phyloP scores from a whole-genome alignment of 495 filamentous ascomycete species.

The Xylaria longipes region DNA sequence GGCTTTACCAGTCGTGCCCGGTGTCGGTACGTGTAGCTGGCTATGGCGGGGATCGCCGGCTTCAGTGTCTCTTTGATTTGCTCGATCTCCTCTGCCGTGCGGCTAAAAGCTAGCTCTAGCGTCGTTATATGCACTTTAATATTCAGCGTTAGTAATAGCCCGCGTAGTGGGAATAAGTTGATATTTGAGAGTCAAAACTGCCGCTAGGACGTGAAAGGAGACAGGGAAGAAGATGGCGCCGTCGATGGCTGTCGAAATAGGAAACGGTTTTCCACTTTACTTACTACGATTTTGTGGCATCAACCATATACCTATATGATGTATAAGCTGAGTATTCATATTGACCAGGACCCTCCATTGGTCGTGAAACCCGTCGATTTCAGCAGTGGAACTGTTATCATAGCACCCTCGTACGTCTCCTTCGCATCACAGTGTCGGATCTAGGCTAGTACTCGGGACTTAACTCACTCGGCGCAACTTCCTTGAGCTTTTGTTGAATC shows the following conservation, averaged over 20 bases:
- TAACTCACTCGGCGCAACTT: slow-evolving; percentile 69
- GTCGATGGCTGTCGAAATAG: background rate
- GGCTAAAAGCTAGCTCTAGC: slow-evolving; percentile 79
- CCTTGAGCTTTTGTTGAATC: slow-evolving; percentile 69
- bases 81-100: slow-evolving; percentile 66
- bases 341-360: background rate
- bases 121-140: slow-evolving; percentile 78
- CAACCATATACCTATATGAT: slow-evolving; percentile 74
- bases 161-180: background rate
- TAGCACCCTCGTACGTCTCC: background rate
- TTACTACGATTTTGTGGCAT: slow-evolving; percentile 68
- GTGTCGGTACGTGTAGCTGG: slow-evolving; percentile 65
- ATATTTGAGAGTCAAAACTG: background rate
- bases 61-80: slow-evolving; percentile 61
- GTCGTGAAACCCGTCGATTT: background rate
- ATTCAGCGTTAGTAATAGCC: slow-evolving; percentile 3
- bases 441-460: background rate
- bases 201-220: background rate
- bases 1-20: slow-evolving; percentile 80
- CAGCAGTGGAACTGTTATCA: background rate
- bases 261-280: background rate
- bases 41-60: slow-evolving; percentile 56
- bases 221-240: background rate
- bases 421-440: background rate
- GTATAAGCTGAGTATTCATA: slow-evolving; percentile 19